Base-by-base conservation (phyloP, 768 basidiomycete species). In the Phlebiopsis flavidoalba region DNA sequence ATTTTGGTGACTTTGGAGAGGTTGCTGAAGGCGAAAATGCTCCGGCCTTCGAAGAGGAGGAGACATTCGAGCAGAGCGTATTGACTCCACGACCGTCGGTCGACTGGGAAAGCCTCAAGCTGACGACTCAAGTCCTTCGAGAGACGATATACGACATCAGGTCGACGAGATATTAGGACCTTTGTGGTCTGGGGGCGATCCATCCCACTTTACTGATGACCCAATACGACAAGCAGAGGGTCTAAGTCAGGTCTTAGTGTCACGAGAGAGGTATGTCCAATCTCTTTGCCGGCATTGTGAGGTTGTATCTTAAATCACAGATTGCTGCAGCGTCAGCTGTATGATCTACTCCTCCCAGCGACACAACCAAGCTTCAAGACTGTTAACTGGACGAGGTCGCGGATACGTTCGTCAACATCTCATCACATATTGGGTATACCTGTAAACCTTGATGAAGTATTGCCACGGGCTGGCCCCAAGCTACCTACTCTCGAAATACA, bases 331-430 rank as follows among this genome's bases (percentile, higher is more conserved):
- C 72, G 93, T 52, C 82, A 88, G 62, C 73, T 93, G 57, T 93
- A 93, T 73, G 84, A 85, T 59, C 77, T 80, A 61, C 79, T 95
- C 17, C 70, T 92, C 43, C 78, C 77, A 11, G 81, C 88, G 64
- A 81, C 87, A 0, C 85, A 89, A 1, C 87, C 91, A 36, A 83
- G 87, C 10, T 87, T 83, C 49, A 86, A 89, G 70, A 88, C 91
- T n/a, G 87, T 93, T 57, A 95, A 92, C 67, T 98, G 95, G 95
- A 95, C 87, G 54, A 87, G 93, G 51, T 96, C 94, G 59, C 84
- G 91, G 48, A 94, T 93, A 70, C 84, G 95, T 59, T n/a, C 79
- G 94, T 52, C 93, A 94, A 69, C 93, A 97, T 68, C 79, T 98
- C 52, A 96, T 96, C 62, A 76, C 92, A 12, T n/a, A n/a, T 84